Evolutionary conservation across 805 yeast genomes (phyloP).

Genomic region (Deakozyma indianensis): DNA sequence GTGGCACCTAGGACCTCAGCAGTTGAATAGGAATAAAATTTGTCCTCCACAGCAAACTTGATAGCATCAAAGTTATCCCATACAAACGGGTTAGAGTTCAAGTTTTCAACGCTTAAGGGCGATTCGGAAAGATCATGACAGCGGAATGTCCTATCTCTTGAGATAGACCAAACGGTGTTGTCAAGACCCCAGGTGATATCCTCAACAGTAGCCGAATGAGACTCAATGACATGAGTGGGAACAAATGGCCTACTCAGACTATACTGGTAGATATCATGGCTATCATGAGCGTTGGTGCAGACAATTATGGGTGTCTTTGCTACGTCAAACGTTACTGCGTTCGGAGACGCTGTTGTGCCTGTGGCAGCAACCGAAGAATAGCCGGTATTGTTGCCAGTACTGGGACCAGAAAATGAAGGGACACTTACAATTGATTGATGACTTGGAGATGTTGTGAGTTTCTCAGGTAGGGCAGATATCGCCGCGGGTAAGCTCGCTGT

Average conservation of each 20-base stretch:
- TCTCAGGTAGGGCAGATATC: background rate
- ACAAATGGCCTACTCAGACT: conserved; percentile 41
- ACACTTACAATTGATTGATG: background rate
- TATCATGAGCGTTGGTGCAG: background rate
- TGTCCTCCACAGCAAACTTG: conserved; percentile 26
- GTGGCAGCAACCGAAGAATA: background rate
- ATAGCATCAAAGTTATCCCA: conserved; percentile 47
- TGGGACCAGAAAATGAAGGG: background rate
- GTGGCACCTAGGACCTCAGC: conserved; percentile 2
- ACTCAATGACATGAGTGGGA: conserved; percentile 42
- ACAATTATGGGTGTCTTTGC: background rate
- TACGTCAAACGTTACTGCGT: background rate
- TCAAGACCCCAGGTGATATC: conserved; percentile 45
- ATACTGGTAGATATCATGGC: background rate
- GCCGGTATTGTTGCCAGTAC: background rate
- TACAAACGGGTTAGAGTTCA: conserved; percentile 36
- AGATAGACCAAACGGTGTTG: conserved; percentile 31
- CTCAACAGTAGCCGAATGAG: conserved; percentile 35
- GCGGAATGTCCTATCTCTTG: conserved; percentile 34
- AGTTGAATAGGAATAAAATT: background rate
- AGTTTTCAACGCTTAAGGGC: conserved; percentile 31
- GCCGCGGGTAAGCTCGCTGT: background rate
- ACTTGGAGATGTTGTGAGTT: background rate
- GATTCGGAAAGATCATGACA: conserved; percentile 34
- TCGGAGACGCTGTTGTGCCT: background rate